Percentiles rank a stretch among this genome's conserved stretches.
phyloP scores from a whole-genome alignment of 164 flowering plant genomes.

The Platanus orientalis region DNA sequence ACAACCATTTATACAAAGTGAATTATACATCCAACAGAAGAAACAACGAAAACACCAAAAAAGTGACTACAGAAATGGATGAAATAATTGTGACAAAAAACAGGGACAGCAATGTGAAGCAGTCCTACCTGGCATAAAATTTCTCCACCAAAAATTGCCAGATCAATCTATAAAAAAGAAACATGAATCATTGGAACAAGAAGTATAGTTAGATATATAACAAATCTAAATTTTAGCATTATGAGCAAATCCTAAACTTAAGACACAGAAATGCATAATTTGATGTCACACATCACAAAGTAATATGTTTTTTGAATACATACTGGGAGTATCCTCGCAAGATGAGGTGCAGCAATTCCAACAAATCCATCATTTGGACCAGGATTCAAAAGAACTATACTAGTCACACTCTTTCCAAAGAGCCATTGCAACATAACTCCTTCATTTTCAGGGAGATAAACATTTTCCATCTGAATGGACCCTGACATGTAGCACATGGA shows the following conservation, averaged over 20 bases:
- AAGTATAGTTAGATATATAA: slow-evolving; percentile 2
- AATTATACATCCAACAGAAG: neutral
- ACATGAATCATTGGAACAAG: slow-evolving; percentile 8
- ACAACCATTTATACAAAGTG: slow-evolving; percentile 22
- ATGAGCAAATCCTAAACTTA: neutral
- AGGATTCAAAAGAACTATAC: slow-evolving; percentile 61
- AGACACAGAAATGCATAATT: slow-evolving; percentile 3
- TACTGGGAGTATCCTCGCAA: slow-evolving; percentile 92
- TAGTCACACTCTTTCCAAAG: slow-evolving; percentile 73
- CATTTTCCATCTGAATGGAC: slow-evolving; percentile 81
- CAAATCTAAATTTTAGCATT: neutral
- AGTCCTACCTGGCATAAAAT: slow-evolving; percentile 83
- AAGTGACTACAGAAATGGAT: neutral
- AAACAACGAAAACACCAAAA: neutral
- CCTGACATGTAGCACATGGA: slow-evolving; percentile 98
- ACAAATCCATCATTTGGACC: slow-evolving; percentile 88
- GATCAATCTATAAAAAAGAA: slow-evolving; percentile 66
- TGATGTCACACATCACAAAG: neutral
- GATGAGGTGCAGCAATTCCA: slow-evolving; percentile 95
- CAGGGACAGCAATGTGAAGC: neutral
- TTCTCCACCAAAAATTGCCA: slow-evolving; percentile 90
- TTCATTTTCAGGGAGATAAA: slow-evolving; percentile 81
- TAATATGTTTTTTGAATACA: slow-evolving; percentile 19
- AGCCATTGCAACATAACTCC: slow-evolving; percentile 94
- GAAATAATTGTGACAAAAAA: no score